phyloP scores from a whole-genome alignment of 2,329 filamentous ascomycete genomes.

The Calonectria pteridis region DNA sequence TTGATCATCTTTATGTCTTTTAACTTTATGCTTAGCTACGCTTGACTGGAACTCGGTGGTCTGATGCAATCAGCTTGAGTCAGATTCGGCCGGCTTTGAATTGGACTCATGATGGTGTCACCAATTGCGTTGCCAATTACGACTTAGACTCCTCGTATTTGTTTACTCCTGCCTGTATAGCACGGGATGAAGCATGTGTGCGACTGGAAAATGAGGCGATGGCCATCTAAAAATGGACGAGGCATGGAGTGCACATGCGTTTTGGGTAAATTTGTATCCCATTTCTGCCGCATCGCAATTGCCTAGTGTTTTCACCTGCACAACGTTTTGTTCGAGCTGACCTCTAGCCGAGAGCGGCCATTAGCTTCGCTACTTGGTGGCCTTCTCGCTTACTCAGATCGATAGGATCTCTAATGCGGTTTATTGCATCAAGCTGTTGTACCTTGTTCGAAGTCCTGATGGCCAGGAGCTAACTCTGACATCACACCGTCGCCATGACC shows the following conservation, averaged over 20 bases:
- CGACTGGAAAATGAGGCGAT: neutral
- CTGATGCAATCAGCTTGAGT: neutral
- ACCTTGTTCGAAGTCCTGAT: neutral
- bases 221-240: neutral
- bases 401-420: neutral
- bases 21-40: too few species aligned
- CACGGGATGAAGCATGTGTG: neutral
- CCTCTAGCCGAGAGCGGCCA: neutral
- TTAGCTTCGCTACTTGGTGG: neutral
- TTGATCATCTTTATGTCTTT: too few species aligned
- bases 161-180: neutral
- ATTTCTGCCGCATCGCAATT: neutral
- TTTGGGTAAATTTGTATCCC: neutral
- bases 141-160: neutral
- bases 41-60: too few species aligned
- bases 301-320: neutral
- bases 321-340: neutral
- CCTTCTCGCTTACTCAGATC: neutral
- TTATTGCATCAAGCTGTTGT: too few species aligned
- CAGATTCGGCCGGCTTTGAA: neutral
- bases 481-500: neutral
- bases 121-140: too few species aligned
- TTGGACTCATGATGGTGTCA: neutral
- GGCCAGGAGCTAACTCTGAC: neutral
- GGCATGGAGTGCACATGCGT: neutral